phyloP scores from a whole-genome alignment of 306 rosid species.

The Malus orientalis region DNA sequence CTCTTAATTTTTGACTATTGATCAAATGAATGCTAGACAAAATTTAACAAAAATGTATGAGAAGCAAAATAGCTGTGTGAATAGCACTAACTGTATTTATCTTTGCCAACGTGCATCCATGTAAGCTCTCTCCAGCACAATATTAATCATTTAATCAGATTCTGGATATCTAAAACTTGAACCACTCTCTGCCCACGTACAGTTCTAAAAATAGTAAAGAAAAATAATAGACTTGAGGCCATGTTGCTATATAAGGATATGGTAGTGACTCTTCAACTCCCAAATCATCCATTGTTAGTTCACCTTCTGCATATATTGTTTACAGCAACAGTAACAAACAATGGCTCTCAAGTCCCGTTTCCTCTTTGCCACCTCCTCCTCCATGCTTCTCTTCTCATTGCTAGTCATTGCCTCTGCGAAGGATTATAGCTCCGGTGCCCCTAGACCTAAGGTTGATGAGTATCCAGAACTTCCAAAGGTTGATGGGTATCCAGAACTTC shows the following conservation, averaged over 20 bases:
- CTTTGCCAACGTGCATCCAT: neutral
- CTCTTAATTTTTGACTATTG: no score
- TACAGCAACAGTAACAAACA: neutral
- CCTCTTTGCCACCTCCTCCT: constrained; percentile 7
- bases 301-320: neutral
- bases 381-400: constrained; percentile 25
- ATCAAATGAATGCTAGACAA: no score
- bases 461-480: neutral
- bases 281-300: neutral
- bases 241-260: neutral
- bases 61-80: no score
- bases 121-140: neutral
- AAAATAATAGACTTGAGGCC: neutral
- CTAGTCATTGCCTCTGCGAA: constrained; percentile 29
- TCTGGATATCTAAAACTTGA: neutral
- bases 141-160: neutral
- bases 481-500: neutral
- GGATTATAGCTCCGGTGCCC: constrained; percentile 21
- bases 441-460: neutral
- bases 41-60: no score
- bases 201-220: neutral
- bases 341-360: constrained; percentile 3
- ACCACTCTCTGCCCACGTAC: neutral
- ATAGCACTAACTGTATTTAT: no score
- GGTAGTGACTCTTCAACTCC: neutral